These are phyloP conservation scores for Avena insularis DNA, from an alignment of 176 grass and related monocot species.

Conservation along the genomic window DNA sequence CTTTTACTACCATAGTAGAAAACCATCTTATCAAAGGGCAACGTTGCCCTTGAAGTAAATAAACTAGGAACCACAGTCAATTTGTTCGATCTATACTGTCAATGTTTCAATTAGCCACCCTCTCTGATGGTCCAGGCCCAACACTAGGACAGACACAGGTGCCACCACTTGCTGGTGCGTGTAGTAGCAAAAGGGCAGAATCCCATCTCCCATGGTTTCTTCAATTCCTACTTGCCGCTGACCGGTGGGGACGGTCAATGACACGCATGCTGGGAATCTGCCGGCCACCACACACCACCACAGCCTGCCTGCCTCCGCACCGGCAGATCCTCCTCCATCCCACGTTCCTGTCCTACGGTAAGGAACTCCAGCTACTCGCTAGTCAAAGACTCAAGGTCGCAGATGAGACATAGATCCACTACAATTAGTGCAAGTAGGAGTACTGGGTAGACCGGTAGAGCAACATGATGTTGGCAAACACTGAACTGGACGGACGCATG, in stretches of 20 bases:
- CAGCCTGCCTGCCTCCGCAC: slow-evolving; percentile 36
- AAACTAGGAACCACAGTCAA: neutral
- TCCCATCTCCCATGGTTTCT: neutral
- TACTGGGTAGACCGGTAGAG: neutral
- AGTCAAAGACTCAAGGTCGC: slow-evolving; percentile 21
- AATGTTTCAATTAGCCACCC: neutral
- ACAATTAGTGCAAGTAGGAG: neutral
- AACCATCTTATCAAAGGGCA: neutral
- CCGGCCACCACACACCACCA: slow-evolving; percentile 41
- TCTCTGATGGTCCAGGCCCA: neutral
- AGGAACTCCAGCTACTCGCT: slow-evolving; percentile 9
- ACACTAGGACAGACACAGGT: slow-evolving; percentile 36
- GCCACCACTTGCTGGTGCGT: slow-evolving; percentile 26
- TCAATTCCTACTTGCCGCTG: slow-evolving; percentile 29
- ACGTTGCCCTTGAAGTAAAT: neutral
- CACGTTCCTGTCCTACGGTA: slow-evolving; percentile 31
- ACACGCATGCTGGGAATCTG: slow-evolving; percentile 55
- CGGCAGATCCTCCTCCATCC: slow-evolving; percentile 36
- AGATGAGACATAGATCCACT: slow-evolving; percentile 41
- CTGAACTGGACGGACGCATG: slow-evolving; percentile 1
- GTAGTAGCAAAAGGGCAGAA: slow-evolving; percentile 18
- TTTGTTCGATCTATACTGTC: neutral
- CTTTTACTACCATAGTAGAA: neutral
- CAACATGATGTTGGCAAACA: neutral
- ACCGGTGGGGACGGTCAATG: slow-evolving; percentile 53